Base-by-base conservation (phyloP, 108 stramenopile genomes). In the Cyclotella kingstonii region DNA sequence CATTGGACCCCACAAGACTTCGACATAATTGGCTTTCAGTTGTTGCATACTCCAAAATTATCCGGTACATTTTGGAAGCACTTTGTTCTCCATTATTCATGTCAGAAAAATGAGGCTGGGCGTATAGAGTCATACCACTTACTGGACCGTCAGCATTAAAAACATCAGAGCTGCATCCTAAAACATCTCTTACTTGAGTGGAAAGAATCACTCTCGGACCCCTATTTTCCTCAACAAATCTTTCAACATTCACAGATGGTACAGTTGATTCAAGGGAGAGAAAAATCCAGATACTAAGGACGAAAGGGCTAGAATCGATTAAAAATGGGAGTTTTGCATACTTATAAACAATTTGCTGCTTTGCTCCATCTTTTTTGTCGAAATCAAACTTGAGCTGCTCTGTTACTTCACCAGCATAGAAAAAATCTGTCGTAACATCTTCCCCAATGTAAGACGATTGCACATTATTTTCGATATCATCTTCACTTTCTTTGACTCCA, bases 361-460 rank as follows among this genome's bases (percentile, higher is more conserved):
- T 29, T 3, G 15, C 43, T 23, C 49, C 36, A 36, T 36, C 18
- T 6, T 25, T 18, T 1, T 41, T 29, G 18, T 31, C 49, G 5
- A 39, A 5, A 28, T 38, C 19, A 34, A 40, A 34, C 27, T 56
- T 54, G 14, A 17, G 5, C 23, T 46, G 52, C 10, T 56, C 33
- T 29, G 39, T 30, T 17, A 40, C n/a, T 10, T 55, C 29, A 14
- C 70, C 70, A 0, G 61, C 70, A 34, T 55, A 63, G 40, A 71
- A 71, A 46, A 63, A 71, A 25, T 71, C 70, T n/a, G 19, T 17
- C 28, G 70, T 71, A 28, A 62, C 48, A 63, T 71, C 70, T 43
- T 71, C 22, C 18, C 61, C 70, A 38, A 71, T 47, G 47, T 70
- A 70, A 50, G n/a, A 19, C 4, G 18, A 50, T 8, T 50, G 6